Percentiles rank a stretch among this genome's conserved stretches.
phyloP scores from a whole-genome alignment of 192 early-diverging fungal genomes.

The Blastocladiella britannica region DNA sequence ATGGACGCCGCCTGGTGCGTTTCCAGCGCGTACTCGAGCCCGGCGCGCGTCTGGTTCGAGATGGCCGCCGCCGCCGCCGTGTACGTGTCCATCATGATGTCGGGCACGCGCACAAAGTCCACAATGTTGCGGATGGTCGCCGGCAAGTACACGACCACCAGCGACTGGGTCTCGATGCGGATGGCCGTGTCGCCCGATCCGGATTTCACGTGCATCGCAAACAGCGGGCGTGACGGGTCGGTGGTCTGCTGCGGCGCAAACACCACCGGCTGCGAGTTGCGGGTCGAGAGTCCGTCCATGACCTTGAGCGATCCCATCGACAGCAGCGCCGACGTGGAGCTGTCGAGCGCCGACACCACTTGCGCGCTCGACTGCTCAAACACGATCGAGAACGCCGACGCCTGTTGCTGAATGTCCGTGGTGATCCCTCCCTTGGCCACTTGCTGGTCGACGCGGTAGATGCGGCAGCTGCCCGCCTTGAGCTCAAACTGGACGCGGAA shows the following conservation, averaged over 20 bases:
- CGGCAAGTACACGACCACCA: constrained; percentile 79
- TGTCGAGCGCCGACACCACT: not conserved
- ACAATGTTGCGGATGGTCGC: constrained; percentile 46
- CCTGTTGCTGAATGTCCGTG: too few relatives aligned
- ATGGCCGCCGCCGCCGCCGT: constrained; percentile 57
- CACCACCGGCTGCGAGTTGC: too few relatives aligned
- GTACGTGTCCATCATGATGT: constrained; percentile 48
- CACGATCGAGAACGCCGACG: not conserved
- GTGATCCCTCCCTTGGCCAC: not conserved
- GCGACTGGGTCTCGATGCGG: constrained; percentile 60
- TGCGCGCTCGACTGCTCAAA: not conserved
- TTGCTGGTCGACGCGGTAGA: not conserved
- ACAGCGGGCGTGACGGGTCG: not conserved
- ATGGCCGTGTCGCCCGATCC: constrained; percentile 71
- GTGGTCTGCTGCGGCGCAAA: too few relatives aligned
- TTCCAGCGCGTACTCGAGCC: constrained; percentile 62
- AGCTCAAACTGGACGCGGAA: too few relatives aligned
- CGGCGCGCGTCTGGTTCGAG: constrained; percentile 68
- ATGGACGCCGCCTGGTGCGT: constrained; percentile 79
- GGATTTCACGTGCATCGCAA: not conserved
- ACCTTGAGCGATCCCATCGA: too few relatives aligned
- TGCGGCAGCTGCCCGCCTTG: too few relatives aligned
- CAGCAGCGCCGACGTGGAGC: not conserved
- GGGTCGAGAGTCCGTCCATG: too few relatives aligned
- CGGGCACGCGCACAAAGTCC: constrained; percentile 65